Conservation (phyloP, 2,329 filamentous ascomycete genomes). For the Hypoxylon sp. region DNA sequence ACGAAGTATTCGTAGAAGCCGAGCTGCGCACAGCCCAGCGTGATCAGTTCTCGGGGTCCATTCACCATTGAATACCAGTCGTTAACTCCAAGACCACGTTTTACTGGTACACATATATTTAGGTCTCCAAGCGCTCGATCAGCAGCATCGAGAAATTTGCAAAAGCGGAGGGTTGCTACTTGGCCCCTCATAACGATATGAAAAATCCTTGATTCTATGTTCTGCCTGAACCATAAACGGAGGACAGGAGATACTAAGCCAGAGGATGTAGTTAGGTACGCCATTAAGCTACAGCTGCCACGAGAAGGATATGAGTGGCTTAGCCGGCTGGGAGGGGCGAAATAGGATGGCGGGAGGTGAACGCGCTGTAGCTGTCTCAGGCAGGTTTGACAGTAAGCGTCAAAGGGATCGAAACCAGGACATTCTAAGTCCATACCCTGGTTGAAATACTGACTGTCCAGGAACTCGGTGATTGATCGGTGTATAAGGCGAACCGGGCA, state of each 20-base stretch:
- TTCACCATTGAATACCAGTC: not conserved
- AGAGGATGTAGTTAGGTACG: not conserved
- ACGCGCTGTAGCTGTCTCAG: slow-evolving; percentile 17
- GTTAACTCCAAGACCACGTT: not conserved
- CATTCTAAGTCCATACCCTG: slow-evolving; percentile 5
- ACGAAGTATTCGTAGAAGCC: slow-evolving; percentile 27
- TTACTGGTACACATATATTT: not conserved
- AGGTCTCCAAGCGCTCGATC: not conserved
- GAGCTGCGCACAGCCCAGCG: slow-evolving; percentile 4
- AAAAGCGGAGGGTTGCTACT: slow-evolving; percentile 16
- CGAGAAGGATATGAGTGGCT: not conserved
- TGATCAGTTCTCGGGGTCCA: not conserved
- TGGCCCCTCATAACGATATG: not conserved
- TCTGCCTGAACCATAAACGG: not conserved
- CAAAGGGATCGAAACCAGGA: slow-evolving; percentile 20
- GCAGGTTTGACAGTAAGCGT: slow-evolving; percentile 33
- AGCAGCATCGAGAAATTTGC: slow-evolving; percentile 4
- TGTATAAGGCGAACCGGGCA: slow-evolving; percentile 30
- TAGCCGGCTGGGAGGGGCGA: not conserved
- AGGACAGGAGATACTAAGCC: not conserved
- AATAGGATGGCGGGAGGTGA: slow-evolving; percentile 13
- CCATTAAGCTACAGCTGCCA: not conserved
- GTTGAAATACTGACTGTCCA: slow-evolving; percentile 27
- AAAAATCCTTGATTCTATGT: slow-evolving; percentile 11
- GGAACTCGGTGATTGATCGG: slow-evolving; percentile 31